These are phyloP conservation scores for Ophiosphaerella herpotricha DNA, from an alignment of 2,329 filamentous ascomycete genomes.

Conservation along the genomic window DNA sequence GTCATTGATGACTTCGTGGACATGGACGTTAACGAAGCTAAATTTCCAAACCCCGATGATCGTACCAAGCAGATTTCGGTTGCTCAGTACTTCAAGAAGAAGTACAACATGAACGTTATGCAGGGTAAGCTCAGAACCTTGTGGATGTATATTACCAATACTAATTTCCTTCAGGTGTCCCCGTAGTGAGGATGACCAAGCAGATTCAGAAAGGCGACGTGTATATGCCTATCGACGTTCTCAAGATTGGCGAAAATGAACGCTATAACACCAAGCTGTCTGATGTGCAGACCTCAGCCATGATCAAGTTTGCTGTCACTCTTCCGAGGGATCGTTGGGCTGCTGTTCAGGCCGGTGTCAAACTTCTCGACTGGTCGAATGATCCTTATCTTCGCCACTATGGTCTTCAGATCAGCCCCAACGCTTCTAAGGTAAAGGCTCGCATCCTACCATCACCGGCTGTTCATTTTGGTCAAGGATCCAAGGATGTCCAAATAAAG, in stretches of 20 bases:
- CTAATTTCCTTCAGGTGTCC: conserved; percentile 46
- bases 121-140: conserved; percentile 19
- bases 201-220: conserved; percentile 48
- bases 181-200: conserved; percentile 64
- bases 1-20: conserved; percentile 56
- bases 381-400: conserved; percentile 76
- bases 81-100: conserved; percentile 58
- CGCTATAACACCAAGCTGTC: conserved; percentile 63
- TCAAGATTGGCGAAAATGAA: conserved; percentile 59
- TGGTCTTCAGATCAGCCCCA: conserved; percentile 68
- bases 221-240: conserved; percentile 61
- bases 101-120: conserved; percentile 57
- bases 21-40: conserved; percentile 50
- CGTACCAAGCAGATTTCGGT: conserved; percentile 63
- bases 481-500: conserved; percentile 29
- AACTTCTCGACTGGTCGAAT: conserved; percentile 66
- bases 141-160: background rate
- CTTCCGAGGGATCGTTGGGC: conserved; percentile 69
- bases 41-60: conserved; percentile 62
- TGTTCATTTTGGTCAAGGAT: conserved; percentile 64
- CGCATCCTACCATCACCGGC: conserved; percentile 72
- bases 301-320: conserved; percentile 94
- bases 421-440: conserved; percentile 68
- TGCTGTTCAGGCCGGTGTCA: conserved; percentile 71
- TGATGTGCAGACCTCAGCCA: conserved; percentile 70